Evolutionary conservation across 305 asterid genomes (phyloP).

Genomic region (Fraxinus nigra): DNA sequence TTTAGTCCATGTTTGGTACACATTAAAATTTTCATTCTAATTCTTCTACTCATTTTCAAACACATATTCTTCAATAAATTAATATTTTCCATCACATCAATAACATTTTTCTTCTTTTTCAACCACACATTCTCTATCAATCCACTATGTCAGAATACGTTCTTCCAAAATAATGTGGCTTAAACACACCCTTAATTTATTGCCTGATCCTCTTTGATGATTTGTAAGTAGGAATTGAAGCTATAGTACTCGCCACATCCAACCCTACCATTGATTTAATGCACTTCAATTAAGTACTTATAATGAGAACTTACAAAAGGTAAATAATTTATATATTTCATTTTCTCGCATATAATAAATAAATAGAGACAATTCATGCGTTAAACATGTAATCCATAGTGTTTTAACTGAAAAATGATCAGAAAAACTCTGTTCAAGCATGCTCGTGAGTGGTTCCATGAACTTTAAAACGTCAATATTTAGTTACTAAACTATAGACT

Average conservation of each 20-base stretch:
- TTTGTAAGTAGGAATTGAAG: conserved; percentile 70
- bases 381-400: not conserved
- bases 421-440: not conserved
- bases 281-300: not conserved
- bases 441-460: not conserved
- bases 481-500: not conserved
- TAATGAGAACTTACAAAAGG: not conserved
- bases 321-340: no score
- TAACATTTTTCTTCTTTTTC: no score
- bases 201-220: conserved; percentile 67
- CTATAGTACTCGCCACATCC: conserved; percentile 73
- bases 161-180: no score
- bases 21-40: no score
- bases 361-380: not conserved
- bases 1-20: not conserved
- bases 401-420: no score
- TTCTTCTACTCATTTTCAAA: no score
- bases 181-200: conserved; percentile 27
- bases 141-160: no score
- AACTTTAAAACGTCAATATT: not conserved
- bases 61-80: no score
- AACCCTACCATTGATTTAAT: conserved; percentile 41
- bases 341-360: no score
- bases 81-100: no score
- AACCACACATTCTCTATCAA: no score